Conservation (phyloP, 768 basidiomycete genomes). For the Pulveroboletus sp. region DNA sequence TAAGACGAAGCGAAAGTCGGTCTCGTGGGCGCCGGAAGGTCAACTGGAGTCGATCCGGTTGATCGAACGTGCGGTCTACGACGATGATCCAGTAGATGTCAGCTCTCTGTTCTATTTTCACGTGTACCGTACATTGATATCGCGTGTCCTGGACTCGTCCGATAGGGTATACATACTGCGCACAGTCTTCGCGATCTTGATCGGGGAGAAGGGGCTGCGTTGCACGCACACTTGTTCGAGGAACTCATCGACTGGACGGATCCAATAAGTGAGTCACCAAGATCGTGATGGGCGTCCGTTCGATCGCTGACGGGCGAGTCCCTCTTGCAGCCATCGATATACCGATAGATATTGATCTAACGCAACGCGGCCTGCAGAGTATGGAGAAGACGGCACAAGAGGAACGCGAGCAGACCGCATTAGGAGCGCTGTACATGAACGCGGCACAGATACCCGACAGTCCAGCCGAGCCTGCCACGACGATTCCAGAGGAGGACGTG, state of each 20-base stretch:
- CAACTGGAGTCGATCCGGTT: conserved; percentile 70
- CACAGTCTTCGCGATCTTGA: conserved; percentile 84
- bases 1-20: conserved; percentile 68
- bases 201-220: conserved; percentile 79
- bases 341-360: conserved; percentile 50
- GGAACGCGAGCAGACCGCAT: conserved; percentile 71
- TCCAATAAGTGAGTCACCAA: conserved; percentile 60
- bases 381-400: conserved; percentile 69
- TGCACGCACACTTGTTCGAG: conserved; percentile 81
- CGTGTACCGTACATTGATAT: conserved; percentile 51
- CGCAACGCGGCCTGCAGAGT: conserved; percentile 61
- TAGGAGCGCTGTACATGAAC: conserved; percentile 72
- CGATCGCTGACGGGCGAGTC: conserved; percentile 20
- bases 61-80: conserved; percentile 85
- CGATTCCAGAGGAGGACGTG: conserved; percentile 64
- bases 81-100: conserved; percentile 85
- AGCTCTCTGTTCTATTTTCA: conserved; percentile 48
- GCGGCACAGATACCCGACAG: conserved; percentile 71
- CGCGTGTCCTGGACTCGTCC: conserved; percentile 33
- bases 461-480: conserved; percentile 61
- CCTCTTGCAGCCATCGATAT: conserved; percentile 54
- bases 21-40: conserved; percentile 74
- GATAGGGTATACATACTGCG: conserved; percentile 66
- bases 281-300: conserved; percentile 13
- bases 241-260: conserved; percentile 86